A percentile compares a stretch with the other conserved stretches of the same genome.
Evolutionary conservation across 2,329 filamentous ascomycete species (phyloP).

Genomic region (Penicillium sclerotiorum): DNA sequence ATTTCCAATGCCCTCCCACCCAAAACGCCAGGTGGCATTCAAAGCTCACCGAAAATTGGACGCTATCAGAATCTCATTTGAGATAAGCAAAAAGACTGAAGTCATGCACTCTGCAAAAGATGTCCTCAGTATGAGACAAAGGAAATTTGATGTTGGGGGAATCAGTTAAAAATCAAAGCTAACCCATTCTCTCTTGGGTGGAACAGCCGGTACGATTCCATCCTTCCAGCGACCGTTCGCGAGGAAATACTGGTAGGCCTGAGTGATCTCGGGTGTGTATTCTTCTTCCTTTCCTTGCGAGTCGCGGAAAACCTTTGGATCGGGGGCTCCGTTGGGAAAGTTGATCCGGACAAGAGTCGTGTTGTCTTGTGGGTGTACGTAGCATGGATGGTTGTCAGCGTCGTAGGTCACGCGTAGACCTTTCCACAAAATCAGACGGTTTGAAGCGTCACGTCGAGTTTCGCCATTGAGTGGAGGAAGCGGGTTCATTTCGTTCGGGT

Average conservation of each 20-base stretch:
- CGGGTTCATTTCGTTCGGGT: conserved; percentile 34
- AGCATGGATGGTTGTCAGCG: conserved; percentile 52
- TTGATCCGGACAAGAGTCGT: conserved; percentile 67
- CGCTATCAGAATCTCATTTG: not conserved
- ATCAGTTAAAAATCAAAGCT: conserved; percentile 68
- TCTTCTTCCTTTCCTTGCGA: conserved; percentile 56
- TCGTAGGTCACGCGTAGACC: conserved; percentile 65
- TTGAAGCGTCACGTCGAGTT: conserved; percentile 38
- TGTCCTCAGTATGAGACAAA: too few relatives aligned
- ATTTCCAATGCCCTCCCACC: too few relatives aligned
- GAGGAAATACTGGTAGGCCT: conserved; percentile 66
- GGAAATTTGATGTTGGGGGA: too few relatives aligned
- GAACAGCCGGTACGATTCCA: conserved; percentile 73
- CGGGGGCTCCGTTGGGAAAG: conserved; percentile 71
- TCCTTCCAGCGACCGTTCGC: conserved; percentile 69
- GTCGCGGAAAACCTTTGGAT: conserved; percentile 45
- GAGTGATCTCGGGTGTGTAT: conserved; percentile 57
- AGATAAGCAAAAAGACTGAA: not conserved
- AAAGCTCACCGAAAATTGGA: too few relatives aligned
- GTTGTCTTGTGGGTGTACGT: conserved; percentile 55
- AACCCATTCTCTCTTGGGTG: conserved; percentile 76
- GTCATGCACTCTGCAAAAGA: too few relatives aligned
- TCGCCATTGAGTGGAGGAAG: conserved; percentile 42
- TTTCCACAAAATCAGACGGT: conserved; percentile 61
- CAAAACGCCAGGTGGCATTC: too few relatives aligned